Percentiles rank a stretch among this genome's conserved stretches.
Conservation (phyloP, 192 early-diverging fungal genomes). For the Coemansia sp. region DNA sequence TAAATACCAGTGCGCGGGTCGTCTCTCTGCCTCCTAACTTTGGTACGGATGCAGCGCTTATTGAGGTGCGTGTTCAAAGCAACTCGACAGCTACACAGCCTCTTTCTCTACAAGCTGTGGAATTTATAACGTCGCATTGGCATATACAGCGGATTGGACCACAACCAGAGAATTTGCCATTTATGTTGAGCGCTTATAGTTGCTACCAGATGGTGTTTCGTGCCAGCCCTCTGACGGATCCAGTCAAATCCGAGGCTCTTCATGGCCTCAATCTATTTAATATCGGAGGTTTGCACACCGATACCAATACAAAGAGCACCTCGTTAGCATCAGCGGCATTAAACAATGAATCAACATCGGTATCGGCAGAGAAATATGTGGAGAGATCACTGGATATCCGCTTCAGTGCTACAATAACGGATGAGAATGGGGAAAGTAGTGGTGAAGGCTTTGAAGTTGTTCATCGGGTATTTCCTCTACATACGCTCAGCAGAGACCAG, state of each 20-base stretch:
- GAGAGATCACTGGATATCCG: neutral
- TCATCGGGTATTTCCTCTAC: neutral
- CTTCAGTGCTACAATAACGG: neutral
- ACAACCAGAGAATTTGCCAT: conserved; percentile 9
- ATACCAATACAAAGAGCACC: neutral
- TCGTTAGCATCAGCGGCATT: neutral
- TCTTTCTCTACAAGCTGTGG: conserved; percentile 13
- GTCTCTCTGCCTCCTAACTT: conserved; percentile 27
- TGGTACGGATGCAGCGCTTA: conserved; percentile 30
- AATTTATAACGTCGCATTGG: conserved; percentile 27
- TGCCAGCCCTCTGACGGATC: conserved; percentile 6
- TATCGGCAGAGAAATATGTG: neutral
- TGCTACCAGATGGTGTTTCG: conserved; percentile 28
- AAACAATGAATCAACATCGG: neutral
- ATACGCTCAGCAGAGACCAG: neutral
- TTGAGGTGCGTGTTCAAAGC: conserved; percentile 24
- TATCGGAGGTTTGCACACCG: neutral
- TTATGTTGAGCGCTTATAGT: conserved; percentile 6
- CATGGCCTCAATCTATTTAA: conserved; percentile 21
- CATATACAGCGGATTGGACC: conserved; percentile 24
- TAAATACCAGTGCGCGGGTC: conserved; percentile 17
- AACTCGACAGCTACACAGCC: neutral
- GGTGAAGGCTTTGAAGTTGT: neutral
- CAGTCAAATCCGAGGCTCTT: conserved; percentile 4
- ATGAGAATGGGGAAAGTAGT: neutral